Percentiles rank a stretch among this genome's conserved stretches.
These are phyloP conservation scores for Neobulgaria alba DNA, from an alignment of 2,329 filamentous ascomycete genomes.

Conservation along the genomic window DNA sequence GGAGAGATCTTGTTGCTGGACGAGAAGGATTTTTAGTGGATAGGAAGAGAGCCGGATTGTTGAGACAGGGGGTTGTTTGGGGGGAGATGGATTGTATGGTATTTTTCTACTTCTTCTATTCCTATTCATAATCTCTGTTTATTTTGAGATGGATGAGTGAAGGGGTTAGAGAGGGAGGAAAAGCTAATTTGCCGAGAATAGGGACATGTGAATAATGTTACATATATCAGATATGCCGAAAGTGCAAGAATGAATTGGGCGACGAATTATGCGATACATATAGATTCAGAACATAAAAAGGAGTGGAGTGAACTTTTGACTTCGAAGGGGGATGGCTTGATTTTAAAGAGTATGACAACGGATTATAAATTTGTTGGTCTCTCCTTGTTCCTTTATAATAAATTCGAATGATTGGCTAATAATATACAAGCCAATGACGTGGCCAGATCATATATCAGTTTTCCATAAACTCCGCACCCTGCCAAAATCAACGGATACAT, in stretches of 20 bases:
- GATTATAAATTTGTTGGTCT: conserved; percentile 74
- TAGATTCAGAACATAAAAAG: conserved; percentile 50
- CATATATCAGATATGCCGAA: conserved; percentile 78
- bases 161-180: background rate
- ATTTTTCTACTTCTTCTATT: conserved; percentile 25
- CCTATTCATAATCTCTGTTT: background rate
- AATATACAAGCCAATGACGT: conserved; percentile 61
- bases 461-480: conserved; percentile 61
- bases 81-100: conserved; percentile 71
- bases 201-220: conserved; percentile 82
- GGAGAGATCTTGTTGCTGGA: conserved; percentile 64
- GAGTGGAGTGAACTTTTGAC: conserved; percentile 65
- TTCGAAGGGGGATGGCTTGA: conserved; percentile 59
- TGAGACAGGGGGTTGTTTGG: conserved; percentile 64
- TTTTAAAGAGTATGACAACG: conserved; percentile 69
- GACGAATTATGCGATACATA: conserved; percentile 54
- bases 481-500: conserved; percentile 28
- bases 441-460: conserved; percentile 73
- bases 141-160: background rate
- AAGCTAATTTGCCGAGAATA: conserved; percentile 11
- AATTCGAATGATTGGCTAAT: background rate
- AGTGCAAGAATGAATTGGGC: conserved; percentile 73
- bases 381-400: background rate
- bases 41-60: conserved; percentile 51
- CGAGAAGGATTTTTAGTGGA: conserved; percentile 67